Base-by-base conservation (phyloP, 1,139 yeast genomes). In the Meyerozyma athensensis region DNA sequence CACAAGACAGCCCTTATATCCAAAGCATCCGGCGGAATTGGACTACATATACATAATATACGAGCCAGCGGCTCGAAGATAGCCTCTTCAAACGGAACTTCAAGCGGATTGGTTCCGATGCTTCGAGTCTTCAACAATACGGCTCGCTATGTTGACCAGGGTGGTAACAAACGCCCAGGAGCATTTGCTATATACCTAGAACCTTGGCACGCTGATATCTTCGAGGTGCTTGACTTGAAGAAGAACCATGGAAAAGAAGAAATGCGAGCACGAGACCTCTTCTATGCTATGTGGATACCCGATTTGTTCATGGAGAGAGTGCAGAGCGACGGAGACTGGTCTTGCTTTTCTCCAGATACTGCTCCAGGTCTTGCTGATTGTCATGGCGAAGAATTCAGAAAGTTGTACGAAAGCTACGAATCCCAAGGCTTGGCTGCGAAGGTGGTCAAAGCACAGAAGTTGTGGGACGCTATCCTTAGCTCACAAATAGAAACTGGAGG, bases 81-180 rank as follows among this genome's bases (percentile, higher is more conserved):
- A 58, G 87, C 95, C 42, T 90, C 94, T 50, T 83, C 95, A 14
- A 86, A 86, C 54, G 96, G 96, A 52, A 81, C 90, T 24, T 85
- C 95, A 19, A 86, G 82, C 52, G 96, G 96, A 46, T 72, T 86
- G 45, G 81, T 86, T 43, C 96, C 96, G 35, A 86, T 86, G 96
- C 74, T 86, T 40, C 77, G 95, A 53, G 96, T 86, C 19, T 86
- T 77, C 70, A 86, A 86, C 71, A 86, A 86, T 64, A 86, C 96
- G 40, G 96, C 96, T 22, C 77, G 96, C 57, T 86, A 86, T 52
- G 96, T 86, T 36, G 96, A 86, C 54, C 96, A 86, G 68, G 96
- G 96, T 58, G 96, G 96, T 51, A 86, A 86, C 69, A 87, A 87
- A 63, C 78, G 96, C 57, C 96, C 96, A 2, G 96, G 96, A 54